Conservation (phyloP, 2,329 filamentous ascomycete species). For the Myriangium duriaei region DNA sequence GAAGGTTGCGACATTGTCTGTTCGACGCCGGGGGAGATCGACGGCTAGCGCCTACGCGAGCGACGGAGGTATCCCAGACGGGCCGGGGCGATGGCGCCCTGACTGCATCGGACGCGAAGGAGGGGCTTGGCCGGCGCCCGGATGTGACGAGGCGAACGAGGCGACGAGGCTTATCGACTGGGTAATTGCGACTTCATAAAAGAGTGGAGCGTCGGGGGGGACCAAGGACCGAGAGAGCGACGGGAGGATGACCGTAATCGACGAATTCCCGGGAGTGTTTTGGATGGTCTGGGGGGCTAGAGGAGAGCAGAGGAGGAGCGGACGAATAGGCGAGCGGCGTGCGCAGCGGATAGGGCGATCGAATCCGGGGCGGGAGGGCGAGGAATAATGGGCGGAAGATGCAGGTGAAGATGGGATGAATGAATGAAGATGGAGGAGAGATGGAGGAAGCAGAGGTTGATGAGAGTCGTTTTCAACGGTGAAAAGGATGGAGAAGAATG, state of each 20-base stretch:
- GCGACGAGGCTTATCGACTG: background rate
- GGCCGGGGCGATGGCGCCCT: constrained; percentile 8
- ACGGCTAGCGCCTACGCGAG: constrained; percentile 8
- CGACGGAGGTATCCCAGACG: constrained; percentile 5
- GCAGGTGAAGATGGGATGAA: background rate
- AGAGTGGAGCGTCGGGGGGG: background rate
- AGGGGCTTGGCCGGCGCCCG: background rate
- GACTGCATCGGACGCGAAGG: constrained; percentile 7
- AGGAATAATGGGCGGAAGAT: no score
- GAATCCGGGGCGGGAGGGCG: no score
- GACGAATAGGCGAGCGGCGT: background rate
- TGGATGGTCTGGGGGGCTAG: background rate
- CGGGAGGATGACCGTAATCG: background rate
- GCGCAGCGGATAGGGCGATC: background rate
- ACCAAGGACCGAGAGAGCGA: background rate
- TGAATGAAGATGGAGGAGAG: background rate
- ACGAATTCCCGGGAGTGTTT: background rate
- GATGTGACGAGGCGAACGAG: background rate
- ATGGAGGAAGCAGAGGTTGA: background rate
- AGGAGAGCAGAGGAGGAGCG: no score
- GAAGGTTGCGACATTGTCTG: constrained; percentile 8
- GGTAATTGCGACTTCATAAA: background rate
- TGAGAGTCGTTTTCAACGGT: no score
- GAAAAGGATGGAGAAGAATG: no score
- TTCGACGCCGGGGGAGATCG: constrained; percentile 2